These are phyloP conservation scores for Nakataea oryzae DNA, from an alignment of 2,329 filamentous ascomycete genomes.

Conservation along the genomic window DNA sequence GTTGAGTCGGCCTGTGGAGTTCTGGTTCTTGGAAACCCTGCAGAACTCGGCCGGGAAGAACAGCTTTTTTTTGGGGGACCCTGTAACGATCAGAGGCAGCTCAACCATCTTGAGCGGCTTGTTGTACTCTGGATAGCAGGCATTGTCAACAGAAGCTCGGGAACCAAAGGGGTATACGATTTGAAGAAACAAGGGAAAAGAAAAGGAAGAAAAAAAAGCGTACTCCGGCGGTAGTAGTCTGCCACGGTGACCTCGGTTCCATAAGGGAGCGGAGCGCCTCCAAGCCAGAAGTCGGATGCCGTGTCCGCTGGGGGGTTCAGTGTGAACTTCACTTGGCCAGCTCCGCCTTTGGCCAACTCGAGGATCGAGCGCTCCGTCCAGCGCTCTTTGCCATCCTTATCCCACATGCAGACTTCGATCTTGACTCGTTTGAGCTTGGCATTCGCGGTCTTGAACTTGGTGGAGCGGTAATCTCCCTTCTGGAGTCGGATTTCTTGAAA, in stretches of 20 bases:
- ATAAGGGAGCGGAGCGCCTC: slow-evolving; percentile 13
- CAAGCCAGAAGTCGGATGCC: slow-evolving; percentile 21
- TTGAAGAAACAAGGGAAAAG: not conserved
- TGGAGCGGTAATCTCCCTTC: not conserved
- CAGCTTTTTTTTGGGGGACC: slow-evolving; percentile 41
- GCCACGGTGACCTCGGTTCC: slow-evolving; percentile 22
- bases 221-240: slow-evolving; percentile 34
- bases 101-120: slow-evolving; percentile 20
- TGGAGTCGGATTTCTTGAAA: not conserved
- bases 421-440: not conserved
- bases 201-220: slow-evolving; percentile 10
- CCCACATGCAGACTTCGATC: slow-evolving; percentile 12
- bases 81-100: slow-evolving; percentile 57
- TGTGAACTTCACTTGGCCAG: slow-evolving; percentile 4
- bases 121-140: slow-evolving; percentile 14
- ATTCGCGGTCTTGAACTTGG: not conserved
- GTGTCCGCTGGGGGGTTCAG: slow-evolving; percentile 7
- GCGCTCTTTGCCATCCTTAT: slow-evolving; percentile 17
- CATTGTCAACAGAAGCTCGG: not conserved
- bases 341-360: slow-evolving; percentile 13
- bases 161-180: not conserved
- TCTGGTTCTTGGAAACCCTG: slow-evolving; percentile 52
- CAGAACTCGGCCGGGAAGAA: slow-evolving; percentile 62
- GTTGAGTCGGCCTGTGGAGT: slow-evolving; percentile 47
- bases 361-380: slow-evolving; percentile 17